Base-by-base conservation (phyloP, 148 eudicot genomes). In the Rhododendron williamsianum region DNA sequence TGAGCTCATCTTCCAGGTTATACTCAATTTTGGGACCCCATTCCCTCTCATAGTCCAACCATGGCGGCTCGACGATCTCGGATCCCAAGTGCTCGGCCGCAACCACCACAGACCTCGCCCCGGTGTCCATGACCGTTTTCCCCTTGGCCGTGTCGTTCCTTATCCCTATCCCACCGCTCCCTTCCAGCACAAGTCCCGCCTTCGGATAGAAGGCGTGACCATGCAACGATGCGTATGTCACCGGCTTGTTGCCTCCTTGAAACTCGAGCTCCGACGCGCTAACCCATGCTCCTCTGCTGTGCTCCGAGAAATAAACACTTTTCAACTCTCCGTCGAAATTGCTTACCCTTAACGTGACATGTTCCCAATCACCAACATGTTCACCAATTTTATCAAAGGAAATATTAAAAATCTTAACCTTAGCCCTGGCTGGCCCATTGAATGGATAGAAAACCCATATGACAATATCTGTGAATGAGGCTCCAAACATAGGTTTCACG, bases 321-420 rank as follows among this genome's bases (percentile, higher is more conserved):
- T 86, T 81, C 41, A 88, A 51, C 81, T 60, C 85, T 0, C 90
- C 90, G 9, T 84, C 78, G 49, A 86, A 80, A 36, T 88, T 88
- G 77, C 85, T 88, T 18, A 88, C 33, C 46, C 88, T 58, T 12
- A 88, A 27, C 1, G 90, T 88, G 3, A 88, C 80, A 76, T 88
- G 90, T 84, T 88, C 90, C 90, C 88, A 88, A 48, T 88, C 90
- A 23, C 88, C 87, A n/a, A 83, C 74, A 76, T 88, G 90, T 72
- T 86, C 82, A 6, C 90, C 90, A 0, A 84, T 73, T 84, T 86
- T 86, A 9, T 84, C 84, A 2, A 86, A 76, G 7, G 88, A 73
- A 16, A 83, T 13, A 25, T 86, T 86, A 3, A 86, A 33, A 4
- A 63, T 3, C 74, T 54, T 77, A 48, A 88, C 58, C 63, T 86